Evolutionary conservation across 129 eudicot genomes (phyloP).

Genomic region (Centaurea solstitialis): DNA sequence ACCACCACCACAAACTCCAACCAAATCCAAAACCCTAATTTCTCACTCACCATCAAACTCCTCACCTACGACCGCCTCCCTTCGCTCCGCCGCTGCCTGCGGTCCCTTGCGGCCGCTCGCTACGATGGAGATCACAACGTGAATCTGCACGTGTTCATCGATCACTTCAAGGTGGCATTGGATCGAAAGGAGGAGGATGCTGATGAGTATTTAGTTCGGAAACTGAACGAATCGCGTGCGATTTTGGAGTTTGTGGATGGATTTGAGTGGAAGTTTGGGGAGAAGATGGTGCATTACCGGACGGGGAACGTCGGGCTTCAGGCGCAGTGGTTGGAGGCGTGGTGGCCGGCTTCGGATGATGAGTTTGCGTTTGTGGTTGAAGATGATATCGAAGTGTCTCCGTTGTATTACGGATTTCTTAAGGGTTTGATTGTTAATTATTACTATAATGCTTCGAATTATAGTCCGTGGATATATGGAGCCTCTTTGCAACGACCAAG

Average conservation of each 20-base stretch:
- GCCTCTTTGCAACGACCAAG: conserved; percentile 94
- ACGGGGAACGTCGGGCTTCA: conserved; percentile 82
- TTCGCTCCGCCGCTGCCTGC: conserved; percentile 82
- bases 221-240: conserved; percentile 46
- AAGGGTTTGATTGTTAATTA: conserved; percentile 61
- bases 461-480: conserved; percentile 76
- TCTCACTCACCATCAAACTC: conserved; percentile 75
- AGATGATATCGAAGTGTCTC: conserved; percentile 91
- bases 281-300: conserved; percentile 86
- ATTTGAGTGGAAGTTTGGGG: conserved; percentile 74
- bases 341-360: conserved; percentile 88
- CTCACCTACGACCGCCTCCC: conserved; percentile 78
- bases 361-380: conserved; percentile 95
- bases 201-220: conserved; percentile 37
- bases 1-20: conserved; percentile 16
- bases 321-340: conserved; percentile 94
- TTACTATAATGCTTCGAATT: conserved; percentile 74
- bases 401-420: conserved; percentile 67
- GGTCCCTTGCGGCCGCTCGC: conserved; percentile 67
- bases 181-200: conserved; percentile 39
- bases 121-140: conserved; percentile 51
- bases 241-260: conserved; percentile 86
- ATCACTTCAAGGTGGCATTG: conserved; percentile 53
- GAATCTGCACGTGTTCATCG: conserved; percentile 71
- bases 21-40: conserved; percentile 30